phyloP scores from a whole-genome alignment of 2,329 filamentous ascomycete genomes.

The Neofusicoccum umdonicola region DNA sequence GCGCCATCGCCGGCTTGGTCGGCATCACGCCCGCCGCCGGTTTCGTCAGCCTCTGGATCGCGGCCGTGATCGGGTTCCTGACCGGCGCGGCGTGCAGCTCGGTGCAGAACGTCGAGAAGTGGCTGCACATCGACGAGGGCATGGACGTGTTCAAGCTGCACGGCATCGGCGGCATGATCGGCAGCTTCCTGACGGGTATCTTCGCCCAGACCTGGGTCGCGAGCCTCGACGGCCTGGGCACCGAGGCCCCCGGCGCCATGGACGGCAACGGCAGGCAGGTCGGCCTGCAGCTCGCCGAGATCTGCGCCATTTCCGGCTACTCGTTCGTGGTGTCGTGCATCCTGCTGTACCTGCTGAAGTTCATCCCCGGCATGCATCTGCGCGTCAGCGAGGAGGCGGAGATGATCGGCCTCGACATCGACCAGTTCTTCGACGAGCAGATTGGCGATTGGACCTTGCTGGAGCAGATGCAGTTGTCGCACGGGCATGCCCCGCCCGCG shows the following conservation, averaged over 20 bases:
- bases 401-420: conserved; percentile 54
- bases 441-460: conserved; percentile 52
- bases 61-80: conserved; percentile 56
- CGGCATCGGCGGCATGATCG: conserved; percentile 55
- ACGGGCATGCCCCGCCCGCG: background rate
- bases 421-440: conserved; percentile 58
- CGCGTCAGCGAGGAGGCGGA: conserved; percentile 56
- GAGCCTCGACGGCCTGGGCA: conserved; percentile 50
- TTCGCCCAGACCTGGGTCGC: conserved; percentile 53
- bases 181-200: conserved; percentile 56
- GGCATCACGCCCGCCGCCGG: conserved; percentile 59
- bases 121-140: conserved; percentile 56
- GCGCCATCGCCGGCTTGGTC: conserved; percentile 59
- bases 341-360: conserved; percentile 53
- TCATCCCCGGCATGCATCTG: conserved; percentile 54
- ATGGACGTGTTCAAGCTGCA: conserved; percentile 62
- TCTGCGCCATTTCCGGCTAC: conserved; percentile 53
- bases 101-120: conserved; percentile 52
- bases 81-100: conserved; percentile 52
- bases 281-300: conserved; percentile 56
- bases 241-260: conserved; percentile 48
- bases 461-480: conserved; percentile 21
- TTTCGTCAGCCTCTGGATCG: conserved; percentile 53
- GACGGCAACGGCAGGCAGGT: conserved; percentile 57
- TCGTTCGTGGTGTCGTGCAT: conserved; percentile 54